Evolutionary conservation across 208 protist genomes (phyloP), one percentile per base, ranked within the genome.

Genomic region (Leishmania lainsoni): DNA sequence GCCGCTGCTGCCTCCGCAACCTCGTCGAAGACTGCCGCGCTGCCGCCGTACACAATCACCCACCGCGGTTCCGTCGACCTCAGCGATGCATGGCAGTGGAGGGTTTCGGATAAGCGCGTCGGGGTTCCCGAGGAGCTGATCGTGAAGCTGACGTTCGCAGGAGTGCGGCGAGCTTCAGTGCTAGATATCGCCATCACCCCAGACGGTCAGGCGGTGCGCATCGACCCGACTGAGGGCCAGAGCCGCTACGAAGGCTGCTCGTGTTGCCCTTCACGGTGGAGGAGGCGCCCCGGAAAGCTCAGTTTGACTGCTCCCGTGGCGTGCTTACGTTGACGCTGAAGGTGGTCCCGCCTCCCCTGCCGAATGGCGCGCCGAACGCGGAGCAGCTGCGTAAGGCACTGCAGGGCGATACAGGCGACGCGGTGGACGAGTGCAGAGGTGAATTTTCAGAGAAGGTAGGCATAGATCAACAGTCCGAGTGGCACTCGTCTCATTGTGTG

Each of bases 1-100:
- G 68, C 49, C 5, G 78, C 17, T 58, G 39, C 49, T n/a, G 77
- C 48, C 22, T 29, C 74, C 42, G 72, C n/a, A 26, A 5, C 72
- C 32, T 54, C 72, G 51, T 45, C 75, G 52, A 16, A 70, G 59
- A 4, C 58, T 56, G 32, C 80, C 35, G 73, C 68, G 71, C 79
- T 98, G 16, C 94, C 94, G 0, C 89, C 86, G 29, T 83, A 89
- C 86, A 93, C 86, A 16, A 91, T 98, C 75, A 69, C 87, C 12
- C 94, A 98, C 76, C 92, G 92, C 51, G 94, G 94, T 73, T 86
- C 80, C 78, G 86, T 98, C 75, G 91, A 95, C 77, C 66, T 98
- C 29, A 87, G 83, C 3, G 93, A 96, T 66, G 89, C 94, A 2
- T 98, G 94, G 93, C 86, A 90, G 56, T 95, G 90, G 91, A 90